Base-by-base conservation (phyloP, 768 basidiomycete species). In the Lentinula boryana region DNA sequence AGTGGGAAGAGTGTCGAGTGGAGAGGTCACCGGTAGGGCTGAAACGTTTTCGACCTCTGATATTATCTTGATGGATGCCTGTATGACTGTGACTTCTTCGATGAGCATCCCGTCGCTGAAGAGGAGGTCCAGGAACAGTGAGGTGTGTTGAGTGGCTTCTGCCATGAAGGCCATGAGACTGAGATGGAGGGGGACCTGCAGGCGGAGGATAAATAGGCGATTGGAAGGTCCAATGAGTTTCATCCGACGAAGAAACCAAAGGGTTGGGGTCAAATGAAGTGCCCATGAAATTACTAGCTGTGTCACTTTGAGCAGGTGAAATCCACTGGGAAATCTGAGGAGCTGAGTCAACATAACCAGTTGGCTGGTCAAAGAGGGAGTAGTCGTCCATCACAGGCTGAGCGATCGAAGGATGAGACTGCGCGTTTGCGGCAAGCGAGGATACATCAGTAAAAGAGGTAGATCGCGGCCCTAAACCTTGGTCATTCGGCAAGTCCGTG, bases 81-180 rank as follows among this genome's bases (percentile, higher is more conserved):
- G 58, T 60, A 27, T 60, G 58, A 41, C 58, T 60, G 23, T 60
- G 58, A 32, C 50, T 50, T 21, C 58, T 1, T 31, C 57, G 46
- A 27, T 58, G 57, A 7, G 57, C 57, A 50, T 58, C 57, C 12
- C 57, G 57, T n/a, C 57, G 57, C 15, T 58, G 57, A n/a, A 58
- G 44, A 18, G 43, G 10, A 15, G 38, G 32, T 21, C 27, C 56
- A 23, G 54, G 54, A 40, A 56, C 54, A 33, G 57, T 58, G 15
- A 58, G 57, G 32, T 58, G 57, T 7, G 57, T 58, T 18, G 57
- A 58, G 7, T 48, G 46, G 21, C 57, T 58, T 36, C 57, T 43
- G 12, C 57, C 57, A 15, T 58, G 56, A 1, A 18, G 1, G 15
- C 35, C 52, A 36, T 54, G 55, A 35, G 44, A 9, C 10, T 58